phyloP scores from a whole-genome alignment of 2,329 filamentous ascomycete species.

The Nothophaeocryptopus gaeumannii region DNA sequence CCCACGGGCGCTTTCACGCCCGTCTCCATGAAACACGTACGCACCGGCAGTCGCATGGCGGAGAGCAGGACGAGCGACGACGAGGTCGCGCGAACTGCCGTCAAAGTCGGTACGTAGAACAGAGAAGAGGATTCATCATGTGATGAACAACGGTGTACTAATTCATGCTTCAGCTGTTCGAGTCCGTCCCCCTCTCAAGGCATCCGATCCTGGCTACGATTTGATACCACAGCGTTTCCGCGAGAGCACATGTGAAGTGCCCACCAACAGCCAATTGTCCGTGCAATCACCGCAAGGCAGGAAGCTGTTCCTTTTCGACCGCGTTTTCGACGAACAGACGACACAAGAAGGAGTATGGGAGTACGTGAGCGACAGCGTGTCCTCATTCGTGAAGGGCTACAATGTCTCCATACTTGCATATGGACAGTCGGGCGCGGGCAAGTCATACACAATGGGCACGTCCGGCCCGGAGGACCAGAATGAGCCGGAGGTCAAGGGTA shows the following conservation, averaged over 20 bases:
- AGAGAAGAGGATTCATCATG: background rate
- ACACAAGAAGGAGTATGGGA: conserved; percentile 91
- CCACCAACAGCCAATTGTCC: conserved; percentile 76
- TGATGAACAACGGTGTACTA: conserved; percentile 5
- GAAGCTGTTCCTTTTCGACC: conserved; percentile 95
- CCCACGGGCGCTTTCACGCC: conserved; percentile 1
- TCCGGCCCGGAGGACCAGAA: conserved; percentile 69
- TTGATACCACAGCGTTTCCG: conserved; percentile 95
- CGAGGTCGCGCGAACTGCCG: conserved; percentile 19
- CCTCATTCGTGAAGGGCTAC: conserved; percentile 89
- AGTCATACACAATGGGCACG: conserved; percentile 98
- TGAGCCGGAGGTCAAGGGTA: conserved; percentile 57
- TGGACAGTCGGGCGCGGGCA: conserved; percentile 94
- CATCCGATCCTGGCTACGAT: conserved; percentile 86
- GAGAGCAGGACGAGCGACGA: conserved; percentile 23
- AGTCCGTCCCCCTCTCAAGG: conserved; percentile 79
- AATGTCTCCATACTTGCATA: conserved; percentile 98
- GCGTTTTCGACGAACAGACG: conserved; percentile 81
- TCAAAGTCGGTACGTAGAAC: conserved; percentile 24
- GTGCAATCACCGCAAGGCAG: conserved; percentile 90
- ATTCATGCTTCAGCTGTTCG: conserved; percentile 67
- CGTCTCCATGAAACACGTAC: conserved; percentile 8
- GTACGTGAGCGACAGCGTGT: conserved; percentile 85
- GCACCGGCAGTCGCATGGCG: conserved; percentile 21
- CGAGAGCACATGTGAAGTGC: conserved; percentile 85